A percentile compares a stretch with the other conserved stretches of the same genome.
These are phyloP conservation scores for Talaromyces verruculosus DNA, from an alignment of 2,329 filamentous ascomycete genomes.

Conservation along the genomic window DNA sequence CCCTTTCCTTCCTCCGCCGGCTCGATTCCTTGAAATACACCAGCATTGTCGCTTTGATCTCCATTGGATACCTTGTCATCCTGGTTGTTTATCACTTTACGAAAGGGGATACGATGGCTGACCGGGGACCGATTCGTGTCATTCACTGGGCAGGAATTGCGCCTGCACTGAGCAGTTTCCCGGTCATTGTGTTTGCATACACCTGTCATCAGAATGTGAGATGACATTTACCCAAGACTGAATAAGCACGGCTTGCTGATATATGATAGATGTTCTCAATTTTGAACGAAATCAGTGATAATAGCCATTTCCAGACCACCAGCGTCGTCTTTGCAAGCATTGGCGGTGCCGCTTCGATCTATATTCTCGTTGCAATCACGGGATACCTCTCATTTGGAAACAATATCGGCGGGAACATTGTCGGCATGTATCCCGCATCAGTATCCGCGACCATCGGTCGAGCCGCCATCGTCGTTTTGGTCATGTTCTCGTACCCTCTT, in stretches of 20 bases:
- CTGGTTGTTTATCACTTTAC: conserved; percentile 91
- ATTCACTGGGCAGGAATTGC: conserved; percentile 78
- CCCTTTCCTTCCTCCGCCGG: conserved; percentile 84
- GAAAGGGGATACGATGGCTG: conserved; percentile 69
- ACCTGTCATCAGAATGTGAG: conserved; percentile 93
- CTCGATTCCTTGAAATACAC: conserved; percentile 98
- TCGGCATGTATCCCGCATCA: conserved; percentile 81
- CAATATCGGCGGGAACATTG: conserved; percentile 85
- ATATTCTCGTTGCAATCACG: conserved; percentile 88
- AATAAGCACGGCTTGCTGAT: conserved; percentile 22
- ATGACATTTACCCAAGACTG: conserved; percentile 21
- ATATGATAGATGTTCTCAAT: conserved; percentile 88
- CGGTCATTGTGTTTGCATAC: conserved; percentile 98
- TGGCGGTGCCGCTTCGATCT: conserved; percentile 81
- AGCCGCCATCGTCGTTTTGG: conserved; percentile 90
- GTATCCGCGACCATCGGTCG: conserved; percentile 88
- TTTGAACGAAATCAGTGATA: conserved; percentile 87
- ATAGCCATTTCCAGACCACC: conserved; percentile 74
- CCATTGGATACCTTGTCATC: conserved; percentile 90
- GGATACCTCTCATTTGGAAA: conserved; percentile 96
- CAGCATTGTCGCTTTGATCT: conserved; percentile 83
- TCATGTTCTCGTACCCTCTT: conserved; percentile 93
- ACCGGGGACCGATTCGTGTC: conserved; percentile 71
- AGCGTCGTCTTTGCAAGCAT: conserved; percentile 80
- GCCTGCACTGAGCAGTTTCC: conserved; percentile 78